Percentiles rank a stretch among this genome's conserved stretches.
Evolutionary conservation across 257 asterid species (phyloP).

Genomic region (Solanum chmielewskii): DNA sequence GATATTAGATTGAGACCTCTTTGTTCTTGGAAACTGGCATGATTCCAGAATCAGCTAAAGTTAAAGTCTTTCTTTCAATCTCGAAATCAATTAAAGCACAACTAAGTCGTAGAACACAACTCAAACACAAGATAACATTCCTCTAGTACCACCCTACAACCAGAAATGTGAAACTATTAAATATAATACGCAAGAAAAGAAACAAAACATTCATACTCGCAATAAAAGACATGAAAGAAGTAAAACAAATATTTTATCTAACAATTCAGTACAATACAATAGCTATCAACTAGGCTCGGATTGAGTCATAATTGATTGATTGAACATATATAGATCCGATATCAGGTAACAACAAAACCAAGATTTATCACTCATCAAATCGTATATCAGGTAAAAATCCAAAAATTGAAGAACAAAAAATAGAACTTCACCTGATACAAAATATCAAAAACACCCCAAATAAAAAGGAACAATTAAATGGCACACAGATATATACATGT

Average conservation of each 20-base stretch:
- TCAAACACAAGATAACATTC: constrained; percentile 10
- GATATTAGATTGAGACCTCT: not conserved
- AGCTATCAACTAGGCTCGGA: too few relatives aligned
- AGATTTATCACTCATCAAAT: too few relatives aligned
- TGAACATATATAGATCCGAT: too few relatives aligned
- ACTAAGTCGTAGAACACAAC: constrained; percentile 10
- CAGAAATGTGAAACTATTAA: not conserved
- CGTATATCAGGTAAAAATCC: too few relatives aligned
- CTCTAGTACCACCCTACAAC: not conserved
- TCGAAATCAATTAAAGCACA: not conserved
- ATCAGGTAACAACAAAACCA: too few relatives aligned
- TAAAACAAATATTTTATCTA: not conserved
- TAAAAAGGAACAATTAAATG: not conserved
- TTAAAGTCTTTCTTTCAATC: not conserved
- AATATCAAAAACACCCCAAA: not conserved
- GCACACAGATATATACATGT: not conserved
- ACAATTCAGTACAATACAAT: too few relatives aligned
- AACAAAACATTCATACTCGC: constrained; percentile 10
- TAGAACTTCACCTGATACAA: not conserved
- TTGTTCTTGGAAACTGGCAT: not conserved
- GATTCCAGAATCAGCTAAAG: not conserved
- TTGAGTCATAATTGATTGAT: too few relatives aligned
- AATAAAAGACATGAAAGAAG: not conserved
- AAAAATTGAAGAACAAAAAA: not conserved
- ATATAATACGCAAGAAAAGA: not conserved